Evolutionary conservation across 306 rosid genomes (phyloP).

Genomic region (Rubus idaeus): DNA sequence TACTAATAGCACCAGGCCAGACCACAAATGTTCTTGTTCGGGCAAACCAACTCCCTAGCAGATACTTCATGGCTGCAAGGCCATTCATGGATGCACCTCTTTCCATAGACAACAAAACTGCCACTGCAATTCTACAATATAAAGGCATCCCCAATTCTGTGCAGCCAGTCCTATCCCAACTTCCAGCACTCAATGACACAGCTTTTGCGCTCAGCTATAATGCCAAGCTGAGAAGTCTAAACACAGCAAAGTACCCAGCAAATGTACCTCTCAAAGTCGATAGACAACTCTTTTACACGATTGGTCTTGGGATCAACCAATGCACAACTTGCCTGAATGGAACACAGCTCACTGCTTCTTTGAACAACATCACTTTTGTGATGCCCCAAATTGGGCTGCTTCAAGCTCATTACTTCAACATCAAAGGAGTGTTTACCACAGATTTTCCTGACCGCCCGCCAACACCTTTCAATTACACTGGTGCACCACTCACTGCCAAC

Average conservation of each 20-base stretch:
- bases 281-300: conserved; percentile 28
- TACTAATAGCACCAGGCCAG: conserved; percentile 36
- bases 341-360: conserved; percentile 25
- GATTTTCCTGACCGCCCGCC: conserved; percentile 35
- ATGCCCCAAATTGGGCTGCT: conserved; percentile 33
- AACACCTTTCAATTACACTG: conserved; percentile 30
- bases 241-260: conserved; percentile 28
- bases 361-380: conserved; percentile 34
- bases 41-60: conserved; percentile 23
- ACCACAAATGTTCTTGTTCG: conserved; percentile 31
- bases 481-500: conserved; percentile 31
- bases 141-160: conserved; percentile 31
- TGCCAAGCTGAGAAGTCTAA: conserved; percentile 26
- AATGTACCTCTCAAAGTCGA: conserved; percentile 31
- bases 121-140: conserved; percentile 34
- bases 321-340: conserved; percentile 32
- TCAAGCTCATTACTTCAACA: conserved; percentile 38
- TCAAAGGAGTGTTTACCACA: conserved; percentile 16
- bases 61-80: conserved; percentile 41
- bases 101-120: conserved; percentile 32
- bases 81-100: conserved; percentile 35
- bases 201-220: conserved; percentile 19
- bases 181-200: conserved; percentile 36
- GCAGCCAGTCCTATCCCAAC: conserved; percentile 23
- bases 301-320: conserved; percentile 31